Evolutionary conservation across 805 yeast species (phyloP).

Genomic region (Spathaspora boniae): DNA sequence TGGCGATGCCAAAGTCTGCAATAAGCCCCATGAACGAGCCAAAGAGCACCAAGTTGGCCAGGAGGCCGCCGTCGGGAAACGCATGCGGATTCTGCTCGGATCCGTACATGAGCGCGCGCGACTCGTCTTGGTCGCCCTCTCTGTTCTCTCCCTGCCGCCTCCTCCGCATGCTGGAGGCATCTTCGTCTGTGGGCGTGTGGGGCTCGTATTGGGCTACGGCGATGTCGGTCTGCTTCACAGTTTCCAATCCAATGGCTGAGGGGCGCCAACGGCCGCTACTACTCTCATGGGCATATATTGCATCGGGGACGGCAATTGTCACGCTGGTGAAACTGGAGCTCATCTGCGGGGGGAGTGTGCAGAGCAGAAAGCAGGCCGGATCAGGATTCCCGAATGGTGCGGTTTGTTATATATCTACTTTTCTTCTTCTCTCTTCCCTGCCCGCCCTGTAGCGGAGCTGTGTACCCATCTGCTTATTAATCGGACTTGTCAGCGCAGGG

Average conservation of each 20-base stretch:
- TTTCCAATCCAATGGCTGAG: background rate
- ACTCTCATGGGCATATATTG: background rate
- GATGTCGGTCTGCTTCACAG: background rate
- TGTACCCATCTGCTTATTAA: too few species aligned
- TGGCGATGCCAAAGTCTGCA: slow-evolving; percentile 27
- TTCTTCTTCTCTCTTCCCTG: too few species aligned
- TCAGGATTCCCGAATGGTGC: too few species aligned
- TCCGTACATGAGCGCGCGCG: slow-evolving; percentile 16
- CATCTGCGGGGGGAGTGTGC: too few species aligned
- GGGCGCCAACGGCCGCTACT: background rate
- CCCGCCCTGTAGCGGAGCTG: too few species aligned
- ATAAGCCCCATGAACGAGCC: slow-evolving; percentile 28
- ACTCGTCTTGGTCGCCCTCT: too few species aligned
- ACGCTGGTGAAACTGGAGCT: background rate
- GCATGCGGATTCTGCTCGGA: slow-evolving; percentile 17
- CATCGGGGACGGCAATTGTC: background rate
- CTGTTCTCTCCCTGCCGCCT: too few species aligned
- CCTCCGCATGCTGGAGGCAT: background rate
- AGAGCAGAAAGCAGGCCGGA: too few species aligned
- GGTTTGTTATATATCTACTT: too few species aligned
- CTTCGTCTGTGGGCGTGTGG: background rate
- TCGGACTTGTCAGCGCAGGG: too few species aligned
- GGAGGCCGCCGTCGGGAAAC: slow-evolving; percentile 30
- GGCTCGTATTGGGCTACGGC: slow-evolving; percentile 1
- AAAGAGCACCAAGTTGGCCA: slow-evolving; percentile 21